phyloP scores from a whole-genome alignment of 2,329 filamentous ascomycete genomes.

The Neophaeococcomyces mojaviensis region DNA sequence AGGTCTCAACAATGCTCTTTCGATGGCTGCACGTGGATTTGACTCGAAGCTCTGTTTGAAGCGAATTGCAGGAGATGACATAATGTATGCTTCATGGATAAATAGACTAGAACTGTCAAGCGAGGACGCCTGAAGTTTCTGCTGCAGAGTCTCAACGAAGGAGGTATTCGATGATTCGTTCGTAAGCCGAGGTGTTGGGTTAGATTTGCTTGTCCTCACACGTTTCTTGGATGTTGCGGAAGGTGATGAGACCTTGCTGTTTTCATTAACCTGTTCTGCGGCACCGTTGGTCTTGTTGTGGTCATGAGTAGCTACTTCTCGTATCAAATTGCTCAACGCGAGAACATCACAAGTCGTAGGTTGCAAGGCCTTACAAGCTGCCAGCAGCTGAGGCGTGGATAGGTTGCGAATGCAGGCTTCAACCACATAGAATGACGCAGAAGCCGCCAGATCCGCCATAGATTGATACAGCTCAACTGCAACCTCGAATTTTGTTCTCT shows the following conservation, averaged over 20 bases:
- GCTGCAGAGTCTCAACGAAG: conserved; percentile 24
- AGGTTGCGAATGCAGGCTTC: not conserved
- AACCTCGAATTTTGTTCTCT: conserved; percentile 3
- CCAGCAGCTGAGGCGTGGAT: not conserved
- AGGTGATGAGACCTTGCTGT: not conserved
- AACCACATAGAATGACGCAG: not conserved
- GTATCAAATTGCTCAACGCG: not conserved
- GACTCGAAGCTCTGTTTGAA: conserved; percentile 50
- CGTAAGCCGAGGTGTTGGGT: not conserved
- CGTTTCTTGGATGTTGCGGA: not conserved
- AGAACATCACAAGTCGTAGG: not conserved
- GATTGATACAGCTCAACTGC: not conserved
- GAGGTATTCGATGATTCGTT: not conserved
- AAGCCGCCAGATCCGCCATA: conserved; percentile 2
- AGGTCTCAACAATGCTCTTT: conserved; percentile 51
- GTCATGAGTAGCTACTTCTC: not conserved
- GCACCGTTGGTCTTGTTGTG: not conserved
- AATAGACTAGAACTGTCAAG: conserved; percentile 44
- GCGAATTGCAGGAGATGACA: conserved; percentile 48
- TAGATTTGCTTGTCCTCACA: not conserved
- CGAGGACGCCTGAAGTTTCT: conserved; percentile 40
- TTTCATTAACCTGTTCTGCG: not conserved
- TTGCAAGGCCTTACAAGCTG: not conserved
- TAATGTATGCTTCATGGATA: conserved; percentile 51
- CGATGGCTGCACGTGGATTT: conserved; percentile 50